A percentile compares a stretch with the other conserved stretches of the same genome.
phyloP scores from a whole-genome alignment of 805 yeast species.

The Pichia thaimueangensis region DNA sequence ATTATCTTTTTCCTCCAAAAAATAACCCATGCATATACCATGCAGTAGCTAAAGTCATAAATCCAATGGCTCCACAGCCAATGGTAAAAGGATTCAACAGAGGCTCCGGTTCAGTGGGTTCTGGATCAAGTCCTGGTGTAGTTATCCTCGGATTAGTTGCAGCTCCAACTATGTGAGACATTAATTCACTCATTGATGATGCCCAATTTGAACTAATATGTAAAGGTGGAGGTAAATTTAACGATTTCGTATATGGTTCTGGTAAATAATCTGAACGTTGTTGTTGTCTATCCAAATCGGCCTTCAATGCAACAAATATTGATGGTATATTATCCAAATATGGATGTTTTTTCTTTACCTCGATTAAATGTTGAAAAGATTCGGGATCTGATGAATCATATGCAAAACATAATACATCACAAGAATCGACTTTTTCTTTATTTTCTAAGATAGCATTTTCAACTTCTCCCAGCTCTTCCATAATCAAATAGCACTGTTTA shows the following conservation, averaged over 20 bases:
- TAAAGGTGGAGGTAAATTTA: slow-evolving; percentile 71
- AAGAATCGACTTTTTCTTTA: slow-evolving; percentile 59
- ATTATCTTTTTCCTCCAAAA: not conserved
- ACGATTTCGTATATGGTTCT: slow-evolving; percentile 67
- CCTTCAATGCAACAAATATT: slow-evolving; percentile 86
- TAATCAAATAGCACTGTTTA: slow-evolving; percentile 83
- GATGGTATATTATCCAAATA: slow-evolving; percentile 64
- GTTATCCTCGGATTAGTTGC: slow-evolving; percentile 72
- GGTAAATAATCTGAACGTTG: slow-evolving; percentile 85
- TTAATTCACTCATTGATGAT: slow-evolving; percentile 75
- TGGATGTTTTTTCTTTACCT: slow-evolving; percentile 55
- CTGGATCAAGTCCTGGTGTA: slow-evolving; percentile 74
- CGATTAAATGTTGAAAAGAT: slow-evolving; percentile 76
- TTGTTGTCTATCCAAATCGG: slow-evolving; percentile 93
- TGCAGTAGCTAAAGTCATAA: slow-evolving; percentile 54
- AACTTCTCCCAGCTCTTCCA: slow-evolving; percentile 85
- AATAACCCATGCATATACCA: slow-evolving; percentile 56
- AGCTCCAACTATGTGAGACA: slow-evolving; percentile 82
- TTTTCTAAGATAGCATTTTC: slow-evolving; percentile 80
- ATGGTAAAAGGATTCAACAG: slow-evolving; percentile 45
- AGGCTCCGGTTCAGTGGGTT: slow-evolving; percentile 41
- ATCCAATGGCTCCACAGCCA: slow-evolving; percentile 65
- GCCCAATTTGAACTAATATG: slow-evolving; percentile 92
- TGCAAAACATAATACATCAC: slow-evolving; percentile 85
- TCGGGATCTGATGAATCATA: slow-evolving; percentile 97